phyloP scores from a whole-genome alignment of 2,329 filamentous ascomycete species.

The Aspergillus sojae region DNA sequence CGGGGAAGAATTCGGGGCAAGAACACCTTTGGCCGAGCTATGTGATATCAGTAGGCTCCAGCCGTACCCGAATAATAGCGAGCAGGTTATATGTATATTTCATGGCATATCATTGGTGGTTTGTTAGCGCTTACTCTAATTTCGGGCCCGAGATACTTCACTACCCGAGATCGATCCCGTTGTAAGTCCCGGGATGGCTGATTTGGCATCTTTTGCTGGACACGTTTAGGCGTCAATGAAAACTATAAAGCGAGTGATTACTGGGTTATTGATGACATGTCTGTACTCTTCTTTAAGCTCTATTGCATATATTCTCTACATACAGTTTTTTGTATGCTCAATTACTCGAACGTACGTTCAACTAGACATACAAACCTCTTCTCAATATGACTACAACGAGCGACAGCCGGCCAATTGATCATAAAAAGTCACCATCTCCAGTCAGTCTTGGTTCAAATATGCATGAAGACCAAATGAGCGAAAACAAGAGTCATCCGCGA shows the following conservation, averaged over 20 bases:
- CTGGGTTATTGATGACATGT: background rate
- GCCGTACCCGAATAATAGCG: no score
- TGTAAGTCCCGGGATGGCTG: background rate
- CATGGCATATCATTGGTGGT: background rate
- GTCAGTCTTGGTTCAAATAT: background rate
- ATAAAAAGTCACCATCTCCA: background rate
- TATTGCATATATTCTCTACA: background rate
- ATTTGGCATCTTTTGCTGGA: background rate
- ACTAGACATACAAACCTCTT: background rate
- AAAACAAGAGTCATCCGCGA: background rate
- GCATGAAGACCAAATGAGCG: background rate
- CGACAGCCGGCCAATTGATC: background rate
- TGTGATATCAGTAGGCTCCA: background rate
- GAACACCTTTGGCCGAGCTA: background rate
- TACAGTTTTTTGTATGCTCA: background rate
- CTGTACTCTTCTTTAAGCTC: background rate
- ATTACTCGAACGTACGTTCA: background rate
- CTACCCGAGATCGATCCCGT: background rate
- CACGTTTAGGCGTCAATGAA: background rate
- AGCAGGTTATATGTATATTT: background rate
- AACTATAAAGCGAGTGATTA: background rate
- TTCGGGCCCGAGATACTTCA: background rate
- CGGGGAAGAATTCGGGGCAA: no score
- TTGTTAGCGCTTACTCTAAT: background rate
- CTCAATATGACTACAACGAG: background rate